Percentiles rank a stretch among this genome's conserved stretches.
Conservation (phyloP, 2,329 filamentous ascomycete genomes). For the Cytospora leucostoma region DNA sequence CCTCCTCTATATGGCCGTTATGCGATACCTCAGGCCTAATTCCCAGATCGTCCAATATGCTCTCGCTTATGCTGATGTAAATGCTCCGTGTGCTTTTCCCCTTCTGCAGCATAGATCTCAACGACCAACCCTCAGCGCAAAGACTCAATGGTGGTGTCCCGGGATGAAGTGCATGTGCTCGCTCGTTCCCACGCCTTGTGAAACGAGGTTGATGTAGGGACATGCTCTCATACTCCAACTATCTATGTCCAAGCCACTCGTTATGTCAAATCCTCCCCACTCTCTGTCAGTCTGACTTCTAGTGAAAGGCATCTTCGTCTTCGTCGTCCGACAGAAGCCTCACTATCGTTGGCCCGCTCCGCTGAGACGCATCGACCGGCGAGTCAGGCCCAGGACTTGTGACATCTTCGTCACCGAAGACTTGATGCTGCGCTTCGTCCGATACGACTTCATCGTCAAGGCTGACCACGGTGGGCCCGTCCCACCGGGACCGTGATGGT, state of each 20-base stretch:
- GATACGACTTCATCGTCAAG: background rate
- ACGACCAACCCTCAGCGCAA: too few species aligned
- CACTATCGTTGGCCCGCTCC: background rate
- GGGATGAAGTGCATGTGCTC: too few species aligned
- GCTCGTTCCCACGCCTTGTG: too few species aligned
- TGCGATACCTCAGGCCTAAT: background rate
- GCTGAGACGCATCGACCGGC: background rate
- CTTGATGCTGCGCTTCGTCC: background rate
- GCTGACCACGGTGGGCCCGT: background rate
- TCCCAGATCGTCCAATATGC: background rate
- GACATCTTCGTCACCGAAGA: background rate
- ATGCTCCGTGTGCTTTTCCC: background rate
- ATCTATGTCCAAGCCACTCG: background rate
- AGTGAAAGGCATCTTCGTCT: background rate
- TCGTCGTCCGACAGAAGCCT: background rate
- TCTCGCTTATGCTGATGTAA: background rate
- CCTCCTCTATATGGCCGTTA: background rate
- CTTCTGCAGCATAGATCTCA: background rate
- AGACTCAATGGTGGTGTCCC: too few species aligned
- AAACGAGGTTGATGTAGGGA: background rate
- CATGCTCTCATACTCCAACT: background rate
- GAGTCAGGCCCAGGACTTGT: background rate
- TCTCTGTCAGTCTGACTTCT: background rate
- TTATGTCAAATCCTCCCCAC: background rate
- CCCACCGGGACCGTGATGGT: background rate